These are phyloP conservation scores for Camelina hispida DNA, from an alignment of 345 rosid species.

Conservation along the genomic window DNA sequence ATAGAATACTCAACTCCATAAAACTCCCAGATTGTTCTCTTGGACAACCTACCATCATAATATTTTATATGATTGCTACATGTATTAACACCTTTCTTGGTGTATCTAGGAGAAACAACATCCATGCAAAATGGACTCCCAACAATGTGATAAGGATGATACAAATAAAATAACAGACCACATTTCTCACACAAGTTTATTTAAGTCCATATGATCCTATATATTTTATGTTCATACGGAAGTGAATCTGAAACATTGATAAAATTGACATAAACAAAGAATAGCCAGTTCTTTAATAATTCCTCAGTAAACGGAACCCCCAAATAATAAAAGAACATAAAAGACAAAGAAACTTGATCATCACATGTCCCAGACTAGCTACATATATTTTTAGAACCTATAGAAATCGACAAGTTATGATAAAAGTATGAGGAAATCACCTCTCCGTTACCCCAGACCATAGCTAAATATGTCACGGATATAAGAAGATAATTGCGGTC, in stretches of 20 bases:
- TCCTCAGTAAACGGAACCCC: background rate
- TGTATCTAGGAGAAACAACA: background rate
- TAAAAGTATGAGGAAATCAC: background rate
- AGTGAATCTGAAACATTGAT: background rate
- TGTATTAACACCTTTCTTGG: slow-evolving; percentile 5
- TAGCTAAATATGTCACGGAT: background rate
- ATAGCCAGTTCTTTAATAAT: too few relatives aligned
- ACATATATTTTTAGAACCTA: background rate
- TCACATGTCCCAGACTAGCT: slow-evolving; percentile 10
- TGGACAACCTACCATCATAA: background rate
- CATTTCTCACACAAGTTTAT: slow-evolving; percentile 2
- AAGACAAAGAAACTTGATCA: background rate
- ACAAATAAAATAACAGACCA: background rate
- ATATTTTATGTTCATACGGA: background rate
- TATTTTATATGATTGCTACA: background rate
- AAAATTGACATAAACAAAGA: background rate
- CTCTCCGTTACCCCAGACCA: too few relatives aligned
- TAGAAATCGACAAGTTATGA: background rate
- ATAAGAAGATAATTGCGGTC: background rate
- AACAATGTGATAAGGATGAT: background rate
- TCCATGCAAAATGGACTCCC: background rate
- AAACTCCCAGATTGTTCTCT: background rate
- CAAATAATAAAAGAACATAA: slow-evolving; percentile 3
- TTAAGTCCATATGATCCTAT: slow-evolving; percentile 1
- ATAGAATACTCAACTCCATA: background rate